A percentile compares a stretch with the other conserved stretches of the same genome.
Evolutionary conservation across 139 green algal genomes (phyloP).

Genomic region (Haematococcus lacustris): DNA sequence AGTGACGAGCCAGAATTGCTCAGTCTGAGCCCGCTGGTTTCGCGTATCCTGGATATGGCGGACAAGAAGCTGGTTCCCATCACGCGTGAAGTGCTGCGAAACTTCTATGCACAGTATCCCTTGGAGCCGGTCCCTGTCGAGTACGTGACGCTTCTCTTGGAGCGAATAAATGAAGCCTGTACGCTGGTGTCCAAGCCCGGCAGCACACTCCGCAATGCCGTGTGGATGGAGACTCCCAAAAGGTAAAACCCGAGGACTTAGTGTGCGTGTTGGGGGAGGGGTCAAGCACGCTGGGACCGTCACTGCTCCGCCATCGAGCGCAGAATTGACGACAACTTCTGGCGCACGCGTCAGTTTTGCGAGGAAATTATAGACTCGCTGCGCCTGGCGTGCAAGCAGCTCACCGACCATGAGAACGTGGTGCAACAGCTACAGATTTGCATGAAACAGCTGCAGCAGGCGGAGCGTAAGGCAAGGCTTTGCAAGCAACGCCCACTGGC

Average conservation of each 20-base stretch:
- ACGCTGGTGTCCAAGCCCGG: not conserved
- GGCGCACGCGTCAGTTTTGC: slow-evolving; percentile 2
- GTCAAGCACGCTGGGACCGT: not conserved
- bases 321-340: slow-evolving; percentile 15
- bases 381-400: not conserved
- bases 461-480: not conserved
- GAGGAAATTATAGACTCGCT: slow-evolving; percentile 10
- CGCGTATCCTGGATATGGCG: too few species aligned
- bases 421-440: not conserved
- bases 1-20: too few species aligned
- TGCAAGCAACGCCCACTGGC: not conserved
- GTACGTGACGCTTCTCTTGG: not conserved
- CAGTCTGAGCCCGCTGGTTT: too few species aligned
- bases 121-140: not conserved
- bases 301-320: too few species aligned
- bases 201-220: not conserved
- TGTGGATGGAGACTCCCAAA: slow-evolving; percentile 6
- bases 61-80: slow-evolving; percentile 6
- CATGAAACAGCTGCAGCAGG: not conserved
- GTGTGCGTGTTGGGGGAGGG: not conserved
- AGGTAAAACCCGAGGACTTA: not conserved
- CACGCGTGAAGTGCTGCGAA: slow-evolving; percentile 7
- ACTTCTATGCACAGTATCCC: slow-evolving; percentile 3
- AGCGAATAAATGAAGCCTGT: not conserved
- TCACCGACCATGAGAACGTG: not conserved